Evolutionary conservation across 129 eudicot genomes (phyloP).

Genomic region (Calendula officinalis): DNA sequence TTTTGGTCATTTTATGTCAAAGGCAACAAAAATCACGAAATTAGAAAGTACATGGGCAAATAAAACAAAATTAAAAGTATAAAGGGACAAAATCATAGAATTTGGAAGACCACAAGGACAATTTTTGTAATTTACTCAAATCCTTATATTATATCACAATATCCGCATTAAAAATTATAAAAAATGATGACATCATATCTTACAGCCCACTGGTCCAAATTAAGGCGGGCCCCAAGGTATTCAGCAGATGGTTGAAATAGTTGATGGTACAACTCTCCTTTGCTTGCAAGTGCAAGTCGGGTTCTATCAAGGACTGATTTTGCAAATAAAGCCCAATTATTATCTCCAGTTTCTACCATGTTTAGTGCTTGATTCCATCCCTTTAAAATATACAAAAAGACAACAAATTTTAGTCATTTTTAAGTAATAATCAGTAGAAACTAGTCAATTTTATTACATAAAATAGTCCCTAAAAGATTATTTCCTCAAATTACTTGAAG

Average conservation of each 20-base stretch:
- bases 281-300: conserved; percentile 43
- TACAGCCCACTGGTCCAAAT: conserved; percentile 54
- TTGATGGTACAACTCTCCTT: conserved; percentile 42
- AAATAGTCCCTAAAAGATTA: conserved; percentile 14
- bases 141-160: conserved; percentile 8
- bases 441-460: not conserved
- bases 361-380: conserved; percentile 77
- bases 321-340: conserved; percentile 51
- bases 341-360: conserved; percentile 56
- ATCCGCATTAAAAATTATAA: not conserved
- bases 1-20: too few relatives aligned
- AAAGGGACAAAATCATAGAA: not conserved
- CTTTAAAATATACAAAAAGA: conserved; percentile 34
- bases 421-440: conserved; percentile 8
- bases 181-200: conserved; percentile 12
- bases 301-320: conserved; percentile 59
- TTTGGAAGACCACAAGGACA: too few relatives aligned
- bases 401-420: not conserved
- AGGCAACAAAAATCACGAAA: too few relatives aligned
- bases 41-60: too few relatives aligned
- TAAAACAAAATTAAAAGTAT: not conserved
- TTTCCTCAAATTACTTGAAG: conserved; percentile 7
- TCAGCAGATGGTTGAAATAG: conserved; percentile 49
- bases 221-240: conserved; percentile 51
- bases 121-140: not conserved